Evolutionary conservation across 1,284 basidiomycete genomes (phyloP).

Genomic region (Heterobasidion irregulare): DNA sequence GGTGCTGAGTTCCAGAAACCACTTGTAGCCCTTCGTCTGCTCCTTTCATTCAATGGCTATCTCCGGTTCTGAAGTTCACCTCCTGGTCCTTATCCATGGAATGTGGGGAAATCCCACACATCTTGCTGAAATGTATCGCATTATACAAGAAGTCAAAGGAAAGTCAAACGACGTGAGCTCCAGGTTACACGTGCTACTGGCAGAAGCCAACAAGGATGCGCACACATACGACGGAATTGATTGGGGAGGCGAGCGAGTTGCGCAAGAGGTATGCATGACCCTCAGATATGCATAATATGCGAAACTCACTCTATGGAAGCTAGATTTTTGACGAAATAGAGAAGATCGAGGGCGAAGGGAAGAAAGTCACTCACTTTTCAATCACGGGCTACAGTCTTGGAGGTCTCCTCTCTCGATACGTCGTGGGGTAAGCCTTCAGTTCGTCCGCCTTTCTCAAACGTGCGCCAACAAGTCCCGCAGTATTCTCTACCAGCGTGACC

Average conservation of each 20-base stretch:
- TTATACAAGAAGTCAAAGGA: conserved; percentile 30
- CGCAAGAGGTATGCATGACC: conserved; percentile 48
- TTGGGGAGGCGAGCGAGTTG: conserved; percentile 53
- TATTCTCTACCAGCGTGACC: conserved; percentile 57
- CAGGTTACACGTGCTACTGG: conserved; percentile 33
- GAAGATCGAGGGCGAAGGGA: conserved; percentile 41
- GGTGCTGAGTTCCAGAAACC: not conserved
- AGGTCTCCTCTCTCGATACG: conserved; percentile 73
- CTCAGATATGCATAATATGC: not conserved
- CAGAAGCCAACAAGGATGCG: conserved; percentile 39
- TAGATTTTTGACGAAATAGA: conserved; percentile 47
- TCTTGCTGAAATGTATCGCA: conserved; percentile 35
- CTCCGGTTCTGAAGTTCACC: conserved; percentile 8
- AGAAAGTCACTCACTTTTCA: conserved; percentile 57
- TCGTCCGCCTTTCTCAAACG: not conserved
- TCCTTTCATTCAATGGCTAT: not conserved
- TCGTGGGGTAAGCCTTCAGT: conserved; percentile 48
- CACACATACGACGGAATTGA: conserved; percentile 60
- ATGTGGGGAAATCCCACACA: conserved; percentile 76
- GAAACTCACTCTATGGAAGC: not conserved
- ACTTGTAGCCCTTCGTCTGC: too few species aligned
- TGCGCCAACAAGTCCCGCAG: conserved; percentile 15
- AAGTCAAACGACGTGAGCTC: conserved; percentile 11
- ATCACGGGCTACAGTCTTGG: conserved; percentile 78
- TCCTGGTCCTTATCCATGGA: conserved; percentile 63